Evolutionary conservation across 306 rosid species (phyloP), one percentile per base, ranked within the genome.

Genomic region (Cicer yamashitae): DNA sequence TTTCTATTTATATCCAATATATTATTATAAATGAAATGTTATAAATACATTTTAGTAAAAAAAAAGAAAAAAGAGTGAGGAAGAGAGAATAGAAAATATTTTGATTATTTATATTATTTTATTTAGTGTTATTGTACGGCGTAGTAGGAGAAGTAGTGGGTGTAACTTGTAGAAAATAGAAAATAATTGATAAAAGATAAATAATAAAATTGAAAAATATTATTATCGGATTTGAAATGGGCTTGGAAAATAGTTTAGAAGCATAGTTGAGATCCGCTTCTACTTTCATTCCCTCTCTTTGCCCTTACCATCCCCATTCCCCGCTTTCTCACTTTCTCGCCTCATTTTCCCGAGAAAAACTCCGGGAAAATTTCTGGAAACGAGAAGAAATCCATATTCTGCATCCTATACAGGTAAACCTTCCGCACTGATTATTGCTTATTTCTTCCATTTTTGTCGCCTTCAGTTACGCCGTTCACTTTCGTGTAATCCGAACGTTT

Each of bases 191-290:
- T 30, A 15, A 15, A 52, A 52, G 25, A 52, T 6, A 52, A 15
- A 52, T 2, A 52, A 52, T 15, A 52, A 52, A 52, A 52, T 53
- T 30, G 5, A 17, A 54, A 54, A 57, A 6, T 3, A 34, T 50
- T 1, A 25, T 51, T 5, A 11, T 10, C 63, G 75, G 75, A 70
- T 70, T 70, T 17, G 11, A 70, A 70, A 70, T 37, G 5, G 12
- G n/a, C 8, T 38, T 11, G 43, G 72, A 51, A 38, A 70, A 51
- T 37, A 70, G 62, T 53, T 37, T 51, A 51, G 6, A 15, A 38
- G 37, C 62, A n/a, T 10, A 8, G 63, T 53, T 70, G 50, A 70
- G 30, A 70, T 70, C 75, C 75, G 75, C 62, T 51, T 57, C 25
- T n/a, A 46, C 10, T 70, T 70, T 51, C 72, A 8, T 67, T 22